phyloP scores from a whole-genome alignment of 192 early-diverging fungal genomes.

The Phycomyces blakesleeanus region DNA sequence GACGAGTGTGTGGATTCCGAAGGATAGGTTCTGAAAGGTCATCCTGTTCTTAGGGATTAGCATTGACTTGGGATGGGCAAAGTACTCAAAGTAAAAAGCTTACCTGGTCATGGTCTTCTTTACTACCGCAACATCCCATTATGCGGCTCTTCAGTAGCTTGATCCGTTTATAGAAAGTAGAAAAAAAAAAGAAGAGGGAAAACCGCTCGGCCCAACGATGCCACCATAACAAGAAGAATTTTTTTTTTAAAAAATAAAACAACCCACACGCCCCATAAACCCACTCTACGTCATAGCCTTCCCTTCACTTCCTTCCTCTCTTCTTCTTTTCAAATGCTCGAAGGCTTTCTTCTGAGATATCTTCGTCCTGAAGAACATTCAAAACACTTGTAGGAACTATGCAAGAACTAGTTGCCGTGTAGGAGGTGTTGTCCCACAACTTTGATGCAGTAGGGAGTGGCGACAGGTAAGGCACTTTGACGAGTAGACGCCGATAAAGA shows the following conservation, averaged over 20 bases:
- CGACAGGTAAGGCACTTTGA: slow-evolving; percentile 8
- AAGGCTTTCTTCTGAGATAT: neutral
- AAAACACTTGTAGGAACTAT: neutral
- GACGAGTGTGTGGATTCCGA: neutral
- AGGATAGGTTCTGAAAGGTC: neutral
- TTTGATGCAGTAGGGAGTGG: neutral
- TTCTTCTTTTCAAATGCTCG: neutral
- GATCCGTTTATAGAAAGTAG: neutral
- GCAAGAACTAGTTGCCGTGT: neutral
- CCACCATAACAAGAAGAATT: neutral
- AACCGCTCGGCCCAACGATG: neutral
- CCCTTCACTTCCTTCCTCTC: neutral
- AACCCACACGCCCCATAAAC: no score
- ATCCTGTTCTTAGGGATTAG: neutral
- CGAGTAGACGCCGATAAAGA: slow-evolving; percentile 14
- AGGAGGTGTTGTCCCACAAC: neutral
- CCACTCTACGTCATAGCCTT: neutral
- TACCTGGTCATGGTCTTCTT: slow-evolving; percentile 17
- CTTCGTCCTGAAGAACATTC: neutral
- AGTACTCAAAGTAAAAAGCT: neutral
- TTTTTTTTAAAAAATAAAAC: no score
- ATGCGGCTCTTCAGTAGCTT: neutral
- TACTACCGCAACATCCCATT: slow-evolving; percentile 19
- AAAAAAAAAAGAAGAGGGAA: neutral
- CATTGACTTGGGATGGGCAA: neutral